Evolutionary conservation across 768 basidiomycete species (phyloP).

Genomic region (Antrodiella citrinella): DNA sequence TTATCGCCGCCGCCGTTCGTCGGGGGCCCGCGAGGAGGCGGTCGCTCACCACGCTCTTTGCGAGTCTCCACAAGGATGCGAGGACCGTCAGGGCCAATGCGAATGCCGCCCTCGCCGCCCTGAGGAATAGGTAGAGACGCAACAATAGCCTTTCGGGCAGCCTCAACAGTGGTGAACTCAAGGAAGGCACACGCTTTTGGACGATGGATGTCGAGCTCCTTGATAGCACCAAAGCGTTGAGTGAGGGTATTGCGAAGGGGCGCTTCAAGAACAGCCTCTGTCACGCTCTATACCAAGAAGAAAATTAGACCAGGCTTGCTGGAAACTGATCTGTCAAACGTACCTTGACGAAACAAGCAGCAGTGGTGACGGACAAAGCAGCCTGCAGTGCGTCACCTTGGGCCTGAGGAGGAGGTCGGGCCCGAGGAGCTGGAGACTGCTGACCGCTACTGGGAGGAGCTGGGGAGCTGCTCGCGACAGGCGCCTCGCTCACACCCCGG

Average conservation of each 20-base stretch:
- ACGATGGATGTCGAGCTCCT: constrained; percentile 85
- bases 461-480: constrained; percentile 30
- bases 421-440: constrained; percentile 26
- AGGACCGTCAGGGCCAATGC: constrained; percentile 46
- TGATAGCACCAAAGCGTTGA: constrained; percentile 69
- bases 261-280: constrained; percentile 49
- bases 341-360: constrained; percentile 93
- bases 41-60: constrained; percentile 87
- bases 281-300: constrained; percentile 47
- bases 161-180: constrained; percentile 72
- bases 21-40: constrained; percentile 52
- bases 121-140: constrained; percentile 54
- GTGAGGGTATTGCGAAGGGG: constrained; percentile 44
- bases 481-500: constrained; percentile 66
- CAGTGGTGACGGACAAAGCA: constrained; percentile 54
- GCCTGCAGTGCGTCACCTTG: constrained; percentile 39
- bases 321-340: constrained; percentile 8
- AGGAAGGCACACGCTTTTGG: constrained; percentile 90
- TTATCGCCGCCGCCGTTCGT: constrained; percentile 34
- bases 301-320: constrained; percentile 4
- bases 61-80: constrained; percentile 79
- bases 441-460: constrained; percentile 34
- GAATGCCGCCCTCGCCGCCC: constrained; percentile 89
- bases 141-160: constrained; percentile 80
- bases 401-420: constrained; percentile 26